A percentile compares a stretch with the other conserved stretches of the same genome.
These are phyloP conservation scores for Laburnicola sp. DNA, from an alignment of 2,329 filamentous ascomycete species.

Conservation along the genomic window DNA sequence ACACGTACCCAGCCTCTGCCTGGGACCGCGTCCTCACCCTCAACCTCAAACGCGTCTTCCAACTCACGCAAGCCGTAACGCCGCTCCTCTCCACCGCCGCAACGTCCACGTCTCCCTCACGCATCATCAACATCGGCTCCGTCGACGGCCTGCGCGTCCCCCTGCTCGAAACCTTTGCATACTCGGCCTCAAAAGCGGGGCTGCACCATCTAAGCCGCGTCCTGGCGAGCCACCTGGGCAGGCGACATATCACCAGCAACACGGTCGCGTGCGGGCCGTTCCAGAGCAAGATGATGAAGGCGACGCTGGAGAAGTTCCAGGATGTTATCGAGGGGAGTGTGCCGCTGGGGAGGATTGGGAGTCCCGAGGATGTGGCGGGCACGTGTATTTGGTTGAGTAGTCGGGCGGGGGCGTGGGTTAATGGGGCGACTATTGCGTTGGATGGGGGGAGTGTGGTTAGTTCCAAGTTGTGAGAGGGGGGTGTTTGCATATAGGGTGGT, in stretches of 20 bases:
- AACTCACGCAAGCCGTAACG: constrained; percentile 64
- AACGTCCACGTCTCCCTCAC: constrained; percentile 51
- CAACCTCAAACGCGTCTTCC: constrained; percentile 68
- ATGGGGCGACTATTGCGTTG: constrained; percentile 49
- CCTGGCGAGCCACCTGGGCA: constrained; percentile 64
- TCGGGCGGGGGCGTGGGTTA: constrained; percentile 60
- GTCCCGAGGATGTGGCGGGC: constrained; percentile 69
- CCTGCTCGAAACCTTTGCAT: constrained; percentile 61
- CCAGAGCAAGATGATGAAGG: constrained; percentile 73
- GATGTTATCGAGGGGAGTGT: constrained; percentile 61
- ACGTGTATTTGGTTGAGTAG: constrained; percentile 71
- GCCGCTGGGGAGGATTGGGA: constrained; percentile 69
- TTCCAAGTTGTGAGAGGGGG: constrained; percentile 47
- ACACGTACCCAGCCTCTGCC: constrained; percentile 56
- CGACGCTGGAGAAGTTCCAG: constrained; percentile 63
- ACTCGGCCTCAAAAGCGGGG: constrained; percentile 65
- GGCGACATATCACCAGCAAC: constrained; percentile 65
- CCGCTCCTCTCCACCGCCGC: constrained; percentile 62
- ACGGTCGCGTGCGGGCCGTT: constrained; percentile 73
- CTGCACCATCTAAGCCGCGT: constrained; percentile 67
- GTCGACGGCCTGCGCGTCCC: constrained; percentile 66
- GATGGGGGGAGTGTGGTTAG: constrained; percentile 46
- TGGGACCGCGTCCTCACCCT: constrained; percentile 63
- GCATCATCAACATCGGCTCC: constrained; percentile 67
- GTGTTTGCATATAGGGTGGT: too few species aligned